Percentiles rank a stretch among this genome's conserved stretches.
Evolutionary conservation across 1,139 yeast species (phyloP).

Genomic region (Groenewaldozyma auringiensis): DNA sequence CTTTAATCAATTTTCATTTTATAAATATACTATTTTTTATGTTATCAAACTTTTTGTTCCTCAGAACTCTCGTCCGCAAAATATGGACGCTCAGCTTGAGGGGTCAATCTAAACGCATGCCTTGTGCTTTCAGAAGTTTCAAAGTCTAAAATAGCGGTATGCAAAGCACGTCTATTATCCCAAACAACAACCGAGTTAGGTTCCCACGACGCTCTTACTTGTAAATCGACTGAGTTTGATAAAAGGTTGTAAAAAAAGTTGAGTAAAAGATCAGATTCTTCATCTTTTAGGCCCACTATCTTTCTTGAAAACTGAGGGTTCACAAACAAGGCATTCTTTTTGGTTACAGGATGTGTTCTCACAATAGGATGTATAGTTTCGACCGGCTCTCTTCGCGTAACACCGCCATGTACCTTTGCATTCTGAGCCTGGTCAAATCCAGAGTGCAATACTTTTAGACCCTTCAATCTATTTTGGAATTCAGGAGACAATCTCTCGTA

Average conservation of each 20-base stretch:
- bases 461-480: constrained; percentile 42
- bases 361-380: constrained; percentile 47
- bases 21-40: too few species aligned
- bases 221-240: constrained; percentile 45
- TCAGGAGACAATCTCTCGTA: constrained; percentile 51
- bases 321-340: constrained; percentile 44
- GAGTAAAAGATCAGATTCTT: constrained; percentile 47
- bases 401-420: constrained; percentile 39
- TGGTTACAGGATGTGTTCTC: constrained; percentile 52
- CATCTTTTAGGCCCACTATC: constrained; percentile 49
- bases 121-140: constrained; percentile 41
- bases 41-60: background rate
- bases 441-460: constrained; percentile 46
- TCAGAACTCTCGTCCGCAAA: background rate
- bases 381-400: constrained; percentile 45
- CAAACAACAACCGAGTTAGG: constrained; percentile 51
- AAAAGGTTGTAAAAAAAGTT: constrained; percentile 44
- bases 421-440: constrained; percentile 44
- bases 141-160: constrained; percentile 61
- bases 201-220: constrained; percentile 52
- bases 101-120: constrained; percentile 35
- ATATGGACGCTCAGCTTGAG: constrained; percentile 25
- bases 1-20: too few species aligned
- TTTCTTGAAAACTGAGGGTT: constrained; percentile 49
- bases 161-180: constrained; percentile 62